Base-by-base conservation (phyloP, 176 grass and related monocot genomes). In the Bolboschoenus planiculmis region DNA sequence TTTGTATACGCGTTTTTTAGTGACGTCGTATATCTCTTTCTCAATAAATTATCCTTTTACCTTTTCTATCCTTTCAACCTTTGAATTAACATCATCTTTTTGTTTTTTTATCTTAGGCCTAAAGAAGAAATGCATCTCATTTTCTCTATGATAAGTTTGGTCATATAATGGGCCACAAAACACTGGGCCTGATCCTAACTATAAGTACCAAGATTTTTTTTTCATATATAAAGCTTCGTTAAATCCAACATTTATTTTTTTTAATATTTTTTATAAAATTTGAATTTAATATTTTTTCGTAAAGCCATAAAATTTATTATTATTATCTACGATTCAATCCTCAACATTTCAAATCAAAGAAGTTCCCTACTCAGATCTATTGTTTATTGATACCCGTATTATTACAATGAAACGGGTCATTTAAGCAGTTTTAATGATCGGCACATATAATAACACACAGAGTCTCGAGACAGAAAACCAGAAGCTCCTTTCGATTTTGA, bases 21-120 rank as follows among this genome's bases (percentile, higher is more conserved):
- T 77, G 24, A 77, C 72, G 31, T 53, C 26, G 72, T 50, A 53
- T 53, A 51, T 44, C 46, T 18, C 2, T 18, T 53, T 51, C 44
- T 33, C 26, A 77, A 50, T 77, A 77, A 77, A 77, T 77, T 77
- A 77, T 30, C 72, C 11, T 31, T 77, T 76, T 50, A 18, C 21
- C 14, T 51, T 76, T 74, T 26, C 13, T 48, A 74, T 74, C 42
- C n/a, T 73, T 74, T 15, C 70, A 26, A 29, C 42, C 42, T 70
- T 21, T 42, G 65, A 14, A 30, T 29, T 61, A 29, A 61, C 26
- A 61, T 61, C 24, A 61, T 8, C 57, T 29, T 7, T n/a, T n/a
- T n/a, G n/a, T n/a, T n/a, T n/a, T n/a, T n/a, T n/a, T n/a, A n/a
- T 58, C 7, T 58, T 59, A 26, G 59, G 59, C 8, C 59, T 30